A percentile compares a stretch with the other conserved stretches of the same genome.
These are phyloP conservation scores for Entomortierella beljakovae DNA, from an alignment of 192 early-diverging fungal species.

Conservation along the genomic window DNA sequence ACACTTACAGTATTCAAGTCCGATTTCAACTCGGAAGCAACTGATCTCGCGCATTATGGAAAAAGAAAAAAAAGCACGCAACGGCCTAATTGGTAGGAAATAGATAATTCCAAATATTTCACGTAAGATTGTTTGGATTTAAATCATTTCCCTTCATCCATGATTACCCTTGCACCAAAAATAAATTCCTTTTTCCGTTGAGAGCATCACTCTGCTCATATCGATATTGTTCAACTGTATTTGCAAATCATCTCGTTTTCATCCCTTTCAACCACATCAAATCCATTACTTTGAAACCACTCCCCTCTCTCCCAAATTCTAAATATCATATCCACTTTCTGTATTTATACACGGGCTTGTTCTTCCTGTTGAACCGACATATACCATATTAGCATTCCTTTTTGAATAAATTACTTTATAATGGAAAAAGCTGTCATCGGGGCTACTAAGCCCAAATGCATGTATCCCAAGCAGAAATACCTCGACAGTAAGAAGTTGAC, in stretches of 20 bases:
- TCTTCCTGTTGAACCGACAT: background rate
- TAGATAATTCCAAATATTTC: too few relatives aligned
- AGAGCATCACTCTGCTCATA: conserved; percentile 2
- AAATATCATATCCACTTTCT: too few relatives aligned
- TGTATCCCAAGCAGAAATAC: conserved; percentile 97
- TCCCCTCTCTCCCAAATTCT: too few relatives aligned
- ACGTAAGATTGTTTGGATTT: background rate
- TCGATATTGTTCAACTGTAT: too few relatives aligned
- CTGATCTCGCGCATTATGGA: background rate
- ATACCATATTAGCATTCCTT: background rate
- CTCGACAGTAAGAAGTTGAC: conserved; percentile 67
- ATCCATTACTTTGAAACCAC: too few relatives aligned
- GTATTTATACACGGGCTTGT: too few relatives aligned
- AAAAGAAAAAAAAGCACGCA: background rate
- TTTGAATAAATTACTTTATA: background rate
- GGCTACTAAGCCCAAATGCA: conserved; percentile 88
- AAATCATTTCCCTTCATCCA: background rate
- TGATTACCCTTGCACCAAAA: background rate
- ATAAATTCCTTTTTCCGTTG: conserved; percentile 1
- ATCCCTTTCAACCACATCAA: too few relatives aligned
- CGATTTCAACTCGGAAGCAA: background rate
- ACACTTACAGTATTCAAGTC: background rate
- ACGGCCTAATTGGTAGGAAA: too few relatives aligned
- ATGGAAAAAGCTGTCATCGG: conserved; percentile 74
- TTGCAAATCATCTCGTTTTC: too few relatives aligned